These are phyloP conservation scores for Yamadazyma kitorensis DNA, from an alignment of 805 yeast genomes.

Conservation along the genomic window DNA sequence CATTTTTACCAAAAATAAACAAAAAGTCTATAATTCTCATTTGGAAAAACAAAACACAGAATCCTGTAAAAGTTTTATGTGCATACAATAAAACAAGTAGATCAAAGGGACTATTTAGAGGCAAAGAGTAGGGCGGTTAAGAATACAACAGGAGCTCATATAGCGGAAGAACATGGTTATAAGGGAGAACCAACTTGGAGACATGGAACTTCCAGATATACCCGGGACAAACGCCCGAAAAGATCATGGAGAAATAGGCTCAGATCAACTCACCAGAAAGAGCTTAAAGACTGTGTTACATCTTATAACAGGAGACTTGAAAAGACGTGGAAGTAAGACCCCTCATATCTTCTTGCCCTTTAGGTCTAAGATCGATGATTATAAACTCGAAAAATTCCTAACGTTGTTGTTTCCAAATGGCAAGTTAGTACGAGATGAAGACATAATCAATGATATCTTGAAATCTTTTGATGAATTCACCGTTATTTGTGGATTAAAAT, in stretches of 20 bases:
- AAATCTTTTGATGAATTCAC: slow-evolving; percentile 60
- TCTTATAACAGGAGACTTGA: slow-evolving; percentile 67
- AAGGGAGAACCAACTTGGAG: slow-evolving; percentile 10
- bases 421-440: slow-evolving; percentile 28
- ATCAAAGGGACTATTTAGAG: too few relatives aligned
- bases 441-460: slow-evolving; percentile 33
- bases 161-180: slow-evolving; percentile 14
- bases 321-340: slow-evolving; percentile 64
- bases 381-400: slow-evolving; percentile 55
- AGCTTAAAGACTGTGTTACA: slow-evolving; percentile 68
- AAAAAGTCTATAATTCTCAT: too few relatives aligned
- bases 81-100: too few relatives aligned
- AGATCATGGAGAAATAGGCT: slow-evolving; percentile 11
- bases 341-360: slow-evolving; percentile 78
- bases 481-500: slow-evolving; percentile 70
- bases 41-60: too few relatives aligned
- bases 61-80: too few relatives aligned
- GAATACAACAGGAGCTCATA: too few relatives aligned
- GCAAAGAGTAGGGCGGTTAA: too few relatives aligned
- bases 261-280: slow-evolving; percentile 54
- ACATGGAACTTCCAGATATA: slow-evolving; percentile 23
- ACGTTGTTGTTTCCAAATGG: slow-evolving; percentile 60
- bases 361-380: slow-evolving; percentile 65
- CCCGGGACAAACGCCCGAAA: slow-evolving; percentile 11
- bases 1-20: too few relatives aligned